phyloP scores from a whole-genome alignment of 2,329 filamentous ascomycete species.

The Clonostachys sp. region DNA sequence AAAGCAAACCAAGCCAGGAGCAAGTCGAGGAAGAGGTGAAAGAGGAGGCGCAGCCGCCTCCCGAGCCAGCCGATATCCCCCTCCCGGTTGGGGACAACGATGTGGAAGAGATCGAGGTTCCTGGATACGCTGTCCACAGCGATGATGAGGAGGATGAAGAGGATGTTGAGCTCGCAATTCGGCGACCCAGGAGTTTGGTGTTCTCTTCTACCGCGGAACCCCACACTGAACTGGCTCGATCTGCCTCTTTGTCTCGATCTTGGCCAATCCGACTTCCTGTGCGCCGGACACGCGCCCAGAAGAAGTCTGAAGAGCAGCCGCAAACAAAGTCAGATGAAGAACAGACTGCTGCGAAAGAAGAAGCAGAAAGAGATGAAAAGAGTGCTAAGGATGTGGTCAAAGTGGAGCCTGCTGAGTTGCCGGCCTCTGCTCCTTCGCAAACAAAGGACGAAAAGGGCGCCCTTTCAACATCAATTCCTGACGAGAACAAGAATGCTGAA shows the following conservation, averaged over 20 bases:
- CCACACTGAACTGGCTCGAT: background rate
- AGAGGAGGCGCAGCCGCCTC: background rate
- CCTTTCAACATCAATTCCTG: too few relatives aligned
- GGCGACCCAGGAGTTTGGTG: conserved; percentile 41
- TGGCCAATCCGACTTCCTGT: background rate
- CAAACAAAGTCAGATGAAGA: too few relatives aligned
- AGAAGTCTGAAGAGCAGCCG: too few relatives aligned
- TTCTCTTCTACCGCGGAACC: conserved; percentile 4
- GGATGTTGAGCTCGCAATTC: conserved; percentile 2
- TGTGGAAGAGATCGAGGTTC: conserved; percentile 75
- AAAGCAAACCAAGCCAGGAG: background rate
- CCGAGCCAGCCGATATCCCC: conserved; percentile 45
- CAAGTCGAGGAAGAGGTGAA: background rate
- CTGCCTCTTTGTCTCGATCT: background rate
- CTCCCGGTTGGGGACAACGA: conserved; percentile 65
- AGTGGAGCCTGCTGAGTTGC: too few relatives aligned
- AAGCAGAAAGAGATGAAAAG: too few relatives aligned
- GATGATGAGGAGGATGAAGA: conserved; percentile 53
- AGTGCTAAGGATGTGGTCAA: too few relatives aligned
- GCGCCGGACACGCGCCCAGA: too few relatives aligned
- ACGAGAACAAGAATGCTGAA: too few relatives aligned
- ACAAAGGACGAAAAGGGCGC: too few relatives aligned
- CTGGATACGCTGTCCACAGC: conserved; percentile 58
- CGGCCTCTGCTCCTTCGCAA: too few relatives aligned
- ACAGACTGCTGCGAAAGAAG: too few relatives aligned